Percentiles rank a stretch among this genome's conserved stretches.
These are phyloP conservation scores for Phialophora chinensis DNA, from an alignment of 2,329 filamentous ascomycete genomes.

Conservation along the genomic window DNA sequence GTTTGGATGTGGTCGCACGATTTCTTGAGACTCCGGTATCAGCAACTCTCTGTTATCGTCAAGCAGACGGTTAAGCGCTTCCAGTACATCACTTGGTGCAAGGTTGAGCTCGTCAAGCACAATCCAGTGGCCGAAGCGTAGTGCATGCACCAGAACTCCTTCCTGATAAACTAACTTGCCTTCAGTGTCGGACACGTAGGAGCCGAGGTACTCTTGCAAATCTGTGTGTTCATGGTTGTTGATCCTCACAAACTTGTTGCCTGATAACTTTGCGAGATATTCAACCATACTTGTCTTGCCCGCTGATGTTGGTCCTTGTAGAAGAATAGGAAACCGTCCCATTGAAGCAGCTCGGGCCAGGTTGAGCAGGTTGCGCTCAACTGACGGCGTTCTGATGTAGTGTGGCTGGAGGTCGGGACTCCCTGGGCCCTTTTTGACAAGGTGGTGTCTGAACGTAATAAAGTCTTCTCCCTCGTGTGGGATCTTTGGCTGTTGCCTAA, in stretches of 20 bases:
- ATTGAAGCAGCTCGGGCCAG: conserved; percentile 93
- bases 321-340: conserved; percentile 85
- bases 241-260: conserved; percentile 96
- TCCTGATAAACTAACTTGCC: conserved; percentile 91
- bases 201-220: conserved; percentile 94
- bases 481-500: conserved; percentile 77
- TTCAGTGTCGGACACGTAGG: conserved; percentile 84
- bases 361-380: conserved; percentile 93
- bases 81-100: conserved; percentile 93
- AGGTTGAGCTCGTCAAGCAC: conserved; percentile 97
- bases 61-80: conserved; percentile 91
- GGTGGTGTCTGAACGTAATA: conserved; percentile 87
- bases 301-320: conserved; percentile 95
- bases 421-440: conserved; percentile 78
- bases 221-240: conserved; percentile 99
- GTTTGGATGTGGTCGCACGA: conserved; percentile 87
- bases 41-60: conserved; percentile 96
- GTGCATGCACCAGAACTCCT: conserved; percentile 87
- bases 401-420: conserved; percentile 74
- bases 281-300: conserved; percentile 99
- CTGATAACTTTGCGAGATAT: conserved; percentile 93
- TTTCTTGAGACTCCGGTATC: conserved; percentile 94
- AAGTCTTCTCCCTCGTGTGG: conserved; percentile 78
- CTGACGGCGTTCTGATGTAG: conserved; percentile 96
- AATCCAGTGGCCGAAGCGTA: conserved; percentile 95